Percentiles rank a stretch among this genome's conserved stretches.
Conservation (phyloP, 2,329 filamentous ascomycete species). For the Scedosporium aurantiacum region DNA sequence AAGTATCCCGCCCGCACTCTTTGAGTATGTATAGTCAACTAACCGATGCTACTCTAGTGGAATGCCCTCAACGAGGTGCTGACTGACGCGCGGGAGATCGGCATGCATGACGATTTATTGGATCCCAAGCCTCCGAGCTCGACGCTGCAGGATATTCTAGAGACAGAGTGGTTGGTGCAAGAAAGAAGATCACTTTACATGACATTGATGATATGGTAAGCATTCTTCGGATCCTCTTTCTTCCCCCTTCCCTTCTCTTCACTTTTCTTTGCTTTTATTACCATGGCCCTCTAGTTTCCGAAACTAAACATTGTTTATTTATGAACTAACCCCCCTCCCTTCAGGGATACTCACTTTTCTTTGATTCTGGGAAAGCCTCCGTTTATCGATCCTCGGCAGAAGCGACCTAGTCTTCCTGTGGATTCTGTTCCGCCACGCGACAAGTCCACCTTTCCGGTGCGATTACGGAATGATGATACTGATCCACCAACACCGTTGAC, state of each 20-base stretch:
- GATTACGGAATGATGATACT: conserved; percentile 29
- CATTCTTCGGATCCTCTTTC: neutral
- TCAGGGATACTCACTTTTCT: conserved; percentile 42
- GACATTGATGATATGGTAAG: conserved; percentile 32
- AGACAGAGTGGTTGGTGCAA: conserved; percentile 49
- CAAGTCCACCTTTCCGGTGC: conserved; percentile 34
- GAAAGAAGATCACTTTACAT: conserved; percentile 45
- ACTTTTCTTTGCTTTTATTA: too few relatives aligned
- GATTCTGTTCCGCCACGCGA: conserved; percentile 39
- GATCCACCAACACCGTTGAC: conserved; percentile 49
- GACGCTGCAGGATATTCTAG: conserved; percentile 36
- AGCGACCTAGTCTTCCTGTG: conserved; percentile 37
- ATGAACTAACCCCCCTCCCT: conserved; percentile 16
- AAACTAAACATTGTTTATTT: neutral
- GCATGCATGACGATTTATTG: conserved; percentile 41
- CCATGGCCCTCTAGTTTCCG: neutral
- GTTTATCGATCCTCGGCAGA: conserved; percentile 38
- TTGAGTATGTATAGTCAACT: neutral
- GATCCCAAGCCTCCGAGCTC: conserved; percentile 37
- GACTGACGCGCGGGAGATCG: conserved; percentile 51
- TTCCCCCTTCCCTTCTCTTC: neutral
- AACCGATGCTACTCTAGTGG: conserved; percentile 27
- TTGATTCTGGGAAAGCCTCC: conserved; percentile 44
- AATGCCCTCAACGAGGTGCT: conserved; percentile 46
- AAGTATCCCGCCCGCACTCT: neutral